These are phyloP conservation scores for Fraxinus sp. DNA, from an alignment of 305 asterid genomes.

Conservation along the genomic window DNA sequence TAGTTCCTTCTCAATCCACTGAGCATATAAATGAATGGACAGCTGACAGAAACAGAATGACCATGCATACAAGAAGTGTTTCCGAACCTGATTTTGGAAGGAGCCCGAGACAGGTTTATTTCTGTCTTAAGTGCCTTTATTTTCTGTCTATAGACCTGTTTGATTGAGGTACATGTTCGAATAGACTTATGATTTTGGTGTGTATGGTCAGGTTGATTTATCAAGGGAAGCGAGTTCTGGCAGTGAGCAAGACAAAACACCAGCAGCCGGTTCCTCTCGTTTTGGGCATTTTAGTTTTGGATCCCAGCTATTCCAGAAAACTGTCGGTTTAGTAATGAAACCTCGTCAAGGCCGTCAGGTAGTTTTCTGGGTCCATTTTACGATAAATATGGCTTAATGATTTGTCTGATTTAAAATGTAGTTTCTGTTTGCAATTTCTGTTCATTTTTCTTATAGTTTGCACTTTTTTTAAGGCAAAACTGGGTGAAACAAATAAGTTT, in stretches of 20 bases:
- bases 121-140: slow-evolving; percentile 6
- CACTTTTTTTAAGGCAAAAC: slow-evolving; percentile 59
- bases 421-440: background rate
- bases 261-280: slow-evolving; percentile 55
- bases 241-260: slow-evolving; percentile 48
- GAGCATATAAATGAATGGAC: slow-evolving; percentile 66
- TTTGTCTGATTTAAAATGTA: background rate
- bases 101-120: slow-evolving; percentile 84
- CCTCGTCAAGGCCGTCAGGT: slow-evolving; percentile 87
- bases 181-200: background rate
- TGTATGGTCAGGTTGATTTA: slow-evolving; percentile 57
- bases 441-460: slow-evolving; percentile 15
- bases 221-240: slow-evolving; percentile 61
- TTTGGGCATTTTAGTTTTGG: slow-evolving; percentile 77
- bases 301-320: slow-evolving; percentile 77
- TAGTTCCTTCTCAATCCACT: slow-evolving; percentile 64
- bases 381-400: background rate
- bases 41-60: slow-evolving; percentile 46
- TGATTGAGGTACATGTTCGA: background rate
- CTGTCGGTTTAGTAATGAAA: slow-evolving; percentile 75
- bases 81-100: slow-evolving; percentile 98
- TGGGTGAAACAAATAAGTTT: slow-evolving; percentile 86
- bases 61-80: slow-evolving; percentile 77
- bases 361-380: slow-evolving; percentile 19
- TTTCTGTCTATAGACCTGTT: slow-evolving; percentile 18